A percentile compares a stretch with the other conserved stretches of the same genome.
These are phyloP conservation scores for Triticum urartu DNA, from an alignment of 176 grass and related monocot species.

Conservation along the genomic window DNA sequence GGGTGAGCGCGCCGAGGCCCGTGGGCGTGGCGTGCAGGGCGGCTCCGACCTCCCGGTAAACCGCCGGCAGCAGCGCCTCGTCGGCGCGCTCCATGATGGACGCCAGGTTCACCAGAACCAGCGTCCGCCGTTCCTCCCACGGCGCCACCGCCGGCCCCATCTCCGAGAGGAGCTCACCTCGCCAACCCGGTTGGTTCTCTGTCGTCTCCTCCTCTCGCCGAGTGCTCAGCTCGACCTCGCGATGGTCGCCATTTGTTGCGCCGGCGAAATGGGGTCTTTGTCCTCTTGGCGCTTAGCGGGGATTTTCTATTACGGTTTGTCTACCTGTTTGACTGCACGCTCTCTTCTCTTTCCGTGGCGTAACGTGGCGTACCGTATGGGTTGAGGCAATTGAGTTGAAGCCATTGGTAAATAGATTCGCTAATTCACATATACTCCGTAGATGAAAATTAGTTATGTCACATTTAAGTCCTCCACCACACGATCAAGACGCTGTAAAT, in stretches of 20 bases:
- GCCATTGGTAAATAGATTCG: no score
- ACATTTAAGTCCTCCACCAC: no score
- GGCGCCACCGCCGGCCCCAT: constrained; percentile 9
- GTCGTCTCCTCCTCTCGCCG: background rate
- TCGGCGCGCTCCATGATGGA: constrained; percentile 91
- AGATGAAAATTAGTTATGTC: no score
- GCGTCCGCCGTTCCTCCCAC: constrained; percentile 47
- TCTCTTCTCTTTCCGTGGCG: background rate
- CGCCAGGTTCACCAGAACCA: constrained; percentile 76
- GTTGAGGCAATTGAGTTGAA: background rate
- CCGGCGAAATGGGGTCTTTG: background rate
- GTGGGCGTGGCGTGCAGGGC: constrained; percentile 65
- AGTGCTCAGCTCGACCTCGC: background rate
- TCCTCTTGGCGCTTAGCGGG: background rate
- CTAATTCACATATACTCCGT: no score
- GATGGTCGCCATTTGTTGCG: background rate
- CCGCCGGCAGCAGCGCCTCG: constrained; percentile 79
- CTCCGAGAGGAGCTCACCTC: background rate
- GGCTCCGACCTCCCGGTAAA: constrained; percentile 82
- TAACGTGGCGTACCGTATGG: background rate
- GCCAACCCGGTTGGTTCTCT: no score
- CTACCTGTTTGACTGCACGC: background rate
- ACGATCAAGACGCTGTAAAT: no score
- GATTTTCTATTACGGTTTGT: background rate
- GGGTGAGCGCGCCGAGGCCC: constrained; percentile 70